These are phyloP conservation scores for Annulohypoxylon moriforme DNA, from an alignment of 495 filamentous ascomycete genomes.

Conservation along the genomic window DNA sequence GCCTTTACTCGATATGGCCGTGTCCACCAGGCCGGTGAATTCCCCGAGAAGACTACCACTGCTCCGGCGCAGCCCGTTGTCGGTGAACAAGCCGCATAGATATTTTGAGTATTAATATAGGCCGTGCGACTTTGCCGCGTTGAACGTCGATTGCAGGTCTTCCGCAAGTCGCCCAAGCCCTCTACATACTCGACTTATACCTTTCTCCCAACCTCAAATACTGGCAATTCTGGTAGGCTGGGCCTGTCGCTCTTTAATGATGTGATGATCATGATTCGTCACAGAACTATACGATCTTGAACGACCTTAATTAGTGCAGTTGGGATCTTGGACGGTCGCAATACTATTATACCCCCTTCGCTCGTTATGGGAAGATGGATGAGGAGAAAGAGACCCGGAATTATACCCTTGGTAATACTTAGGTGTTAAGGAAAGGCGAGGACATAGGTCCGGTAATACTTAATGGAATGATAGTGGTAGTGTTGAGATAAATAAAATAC, in stretches of 20 bases:
- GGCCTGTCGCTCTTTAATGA: conserved; percentile 43
- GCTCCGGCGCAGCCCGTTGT: conserved; percentile 39
- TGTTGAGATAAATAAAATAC: conserved; percentile 27
- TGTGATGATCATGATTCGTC: conserved; percentile 12
- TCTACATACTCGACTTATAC: not conserved
- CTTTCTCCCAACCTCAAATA: conserved; percentile 13
- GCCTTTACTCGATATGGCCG: conserved; percentile 67
- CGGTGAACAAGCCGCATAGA: conserved; percentile 46
- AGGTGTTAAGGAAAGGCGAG: conserved; percentile 1
- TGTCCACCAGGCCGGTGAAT: conserved; percentile 54
- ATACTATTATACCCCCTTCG: conserved; percentile 38
- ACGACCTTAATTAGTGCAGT: conserved; percentile 16
- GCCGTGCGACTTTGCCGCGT: conserved; percentile 11
- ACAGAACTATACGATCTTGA: conserved; percentile 20
- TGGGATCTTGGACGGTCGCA: conserved; percentile 14
- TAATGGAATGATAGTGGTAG: conserved; percentile 27
- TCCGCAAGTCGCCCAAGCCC: conserved; percentile 1
- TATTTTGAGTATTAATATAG: not conserved
- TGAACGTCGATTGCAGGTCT: conserved; percentile 32
- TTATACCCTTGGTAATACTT: conserved; percentile 38
- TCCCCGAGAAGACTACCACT: conserved; percentile 58
- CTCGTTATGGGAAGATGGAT: conserved; percentile 31
- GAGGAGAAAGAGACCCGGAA: not conserved
- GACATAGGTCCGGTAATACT: conserved; percentile 21
- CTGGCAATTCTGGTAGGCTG: conserved; percentile 34